These are phyloP conservation scores for Leishmania arabica DNA, from an alignment of 208 protist genomes.

Conservation along the genomic window DNA sequence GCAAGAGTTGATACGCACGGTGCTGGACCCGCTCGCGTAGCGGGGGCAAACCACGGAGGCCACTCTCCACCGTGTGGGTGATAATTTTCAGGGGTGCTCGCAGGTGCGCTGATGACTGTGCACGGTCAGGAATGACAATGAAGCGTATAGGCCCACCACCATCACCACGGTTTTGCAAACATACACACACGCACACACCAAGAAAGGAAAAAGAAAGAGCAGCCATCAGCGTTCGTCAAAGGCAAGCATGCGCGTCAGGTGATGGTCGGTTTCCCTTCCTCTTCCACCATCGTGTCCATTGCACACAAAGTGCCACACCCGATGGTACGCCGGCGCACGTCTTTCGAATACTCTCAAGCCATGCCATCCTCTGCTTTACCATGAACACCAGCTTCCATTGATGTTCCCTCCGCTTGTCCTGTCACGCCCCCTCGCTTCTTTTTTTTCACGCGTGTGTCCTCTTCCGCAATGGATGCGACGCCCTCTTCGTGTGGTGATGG, in stretches of 20 bases:
- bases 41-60: too few species aligned
- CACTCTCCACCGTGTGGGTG: not conserved
- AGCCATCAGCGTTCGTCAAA: not conserved
- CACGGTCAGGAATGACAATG: not conserved
- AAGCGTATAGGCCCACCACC: not conserved
- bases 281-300: not conserved
- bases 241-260: not conserved
- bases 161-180: not conserved
- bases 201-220: not conserved
- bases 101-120: not conserved
- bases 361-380: not conserved
- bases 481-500: not conserved
- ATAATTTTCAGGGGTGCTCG: not conserved
- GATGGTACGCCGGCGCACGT: not conserved
- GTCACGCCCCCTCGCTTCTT: not conserved
- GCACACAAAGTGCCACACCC: not conserved
- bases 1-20: conserved; percentile 20
- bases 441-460: not conserved
- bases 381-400: not conserved
- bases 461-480: not conserved
- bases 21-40: conserved; percentile 21
- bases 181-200: not conserved
- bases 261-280: not conserved
- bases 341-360: not conserved
- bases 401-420: not conserved